phyloP scores from a whole-genome alignment of 805 yeast species.

The Huiozyma sinensis region DNA sequence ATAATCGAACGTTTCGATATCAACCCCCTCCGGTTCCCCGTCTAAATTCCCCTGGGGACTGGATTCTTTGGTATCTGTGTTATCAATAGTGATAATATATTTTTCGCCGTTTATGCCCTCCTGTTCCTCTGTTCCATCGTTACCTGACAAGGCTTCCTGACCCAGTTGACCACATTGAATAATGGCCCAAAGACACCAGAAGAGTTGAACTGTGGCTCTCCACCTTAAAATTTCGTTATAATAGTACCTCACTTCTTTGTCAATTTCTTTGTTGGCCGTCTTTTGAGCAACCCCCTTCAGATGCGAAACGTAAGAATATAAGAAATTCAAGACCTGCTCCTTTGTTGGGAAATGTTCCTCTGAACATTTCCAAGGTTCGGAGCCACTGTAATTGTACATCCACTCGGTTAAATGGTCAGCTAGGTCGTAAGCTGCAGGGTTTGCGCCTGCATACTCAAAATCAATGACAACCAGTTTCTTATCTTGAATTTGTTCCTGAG shows the following conservation, averaged over 20 bases:
- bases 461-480: constrained; percentile 83
- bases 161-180: constrained; percentile 51
- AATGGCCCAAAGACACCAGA: constrained; percentile 91
- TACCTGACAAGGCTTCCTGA: neutral
- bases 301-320: constrained; percentile 70
- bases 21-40: constrained; percentile 23
- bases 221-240: constrained; percentile 61
- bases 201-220: constrained; percentile 69
- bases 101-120: constrained; percentile 49
- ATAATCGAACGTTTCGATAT: constrained; percentile 66
- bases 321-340: constrained; percentile 57
- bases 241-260: constrained; percentile 38
- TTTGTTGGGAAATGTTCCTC: constrained; percentile 53
- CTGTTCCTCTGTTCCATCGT: constrained; percentile 14
- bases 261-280: constrained; percentile 18
- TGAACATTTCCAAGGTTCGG: constrained; percentile 36
- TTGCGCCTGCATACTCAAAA: constrained; percentile 91
- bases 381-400: constrained; percentile 81
- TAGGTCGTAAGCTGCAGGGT: constrained; percentile 78
- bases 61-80: constrained; percentile 16
- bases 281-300: constrained; percentile 26
- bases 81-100: constrained; percentile 30
- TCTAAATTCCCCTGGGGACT: constrained; percentile 11
- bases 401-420: constrained; percentile 93
- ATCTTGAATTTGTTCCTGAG: constrained; percentile 40